Base-by-base conservation (phyloP, 495 filamentous ascomycete genomes). In the Neurospora hispaniola region DNA sequence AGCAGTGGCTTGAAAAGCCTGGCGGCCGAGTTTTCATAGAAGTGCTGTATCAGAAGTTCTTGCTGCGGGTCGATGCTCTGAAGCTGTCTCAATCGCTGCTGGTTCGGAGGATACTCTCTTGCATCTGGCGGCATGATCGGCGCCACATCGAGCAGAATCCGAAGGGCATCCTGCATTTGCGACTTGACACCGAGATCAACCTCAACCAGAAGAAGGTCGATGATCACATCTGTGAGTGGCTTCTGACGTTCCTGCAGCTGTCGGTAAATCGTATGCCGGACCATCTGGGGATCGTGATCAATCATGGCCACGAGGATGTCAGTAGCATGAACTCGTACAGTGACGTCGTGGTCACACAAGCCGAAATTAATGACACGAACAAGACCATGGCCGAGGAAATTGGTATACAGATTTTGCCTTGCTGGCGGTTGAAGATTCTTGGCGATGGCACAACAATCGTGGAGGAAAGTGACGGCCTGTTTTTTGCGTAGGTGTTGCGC, bases 161-260 rank as follows among this genome's bases (percentile, higher is more conserved):
- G 98, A 79, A 99, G 91, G 38, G 96, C 93, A 82, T 99, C 96
- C 12, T 96, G 93, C 77, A 98, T 91, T 79, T 98, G 96, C 39
- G 93, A 94, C 84, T 97, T 97, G 73, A 98, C 93, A 0, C 96
- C 96, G 14, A 98, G 85, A 80, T 99, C 96, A 5, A 90, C 89
- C 81, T 99, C 96, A 2, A 93, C 90, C 44, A 98, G 87, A 11
- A 99, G 89, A 70, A 98, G 84, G 75, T 97, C 96, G 73, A 99
- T 97, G 38, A 99, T 84, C 6, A 94, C 97, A 78, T 98, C 96
- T 12, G 94, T 98, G 48, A 99, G 84, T 3, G 96, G 94, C 42
- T 89, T 90, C 77, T 91, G 88, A 77, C 93, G 94, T 73, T 97
- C 93, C 73, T 90, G 91, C 71, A 97, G 91, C 70, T 96, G 91